Base-by-base conservation (phyloP, 148 eudicot genomes). In the Linanthus parryae region DNA sequence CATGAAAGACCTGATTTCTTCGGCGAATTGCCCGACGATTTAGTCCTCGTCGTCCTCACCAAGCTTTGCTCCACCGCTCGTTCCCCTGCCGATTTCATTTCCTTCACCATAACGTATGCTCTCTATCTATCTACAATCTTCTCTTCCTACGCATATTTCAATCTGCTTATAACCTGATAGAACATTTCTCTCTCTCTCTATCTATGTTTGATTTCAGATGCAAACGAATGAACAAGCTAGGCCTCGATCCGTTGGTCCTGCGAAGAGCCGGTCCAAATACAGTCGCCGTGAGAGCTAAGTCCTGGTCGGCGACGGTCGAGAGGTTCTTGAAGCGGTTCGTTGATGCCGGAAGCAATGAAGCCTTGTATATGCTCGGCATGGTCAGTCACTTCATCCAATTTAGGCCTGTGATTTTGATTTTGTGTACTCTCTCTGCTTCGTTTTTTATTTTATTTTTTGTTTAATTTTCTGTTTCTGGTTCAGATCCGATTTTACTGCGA, bases 401-500 rank as follows among this genome's bases (percentile, higher is more conserved):
- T 13, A 35, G 14, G 17, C 15, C 48, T 15, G 17, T 37, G 17
- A 8, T 48, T 13, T n/a, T 2, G 8, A 5, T 31, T 10, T 31
- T 10, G 5, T 31, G 5, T 10, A 4, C 5, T 10, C 5, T 16
- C 0, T 54, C 3, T 37, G n/a, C 15, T 26, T 12, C 21, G 18
- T 13, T 19, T 15, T 8, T 55, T 18, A 16, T 37, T 40, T 28
- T 12, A 16, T 26, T 6, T 0, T n/a, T 2, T 21, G 37, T 1
- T 24, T 19, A 33, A 14, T 23, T 29, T 14, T 8, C 8, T 50
- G 21, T 27, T 40, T 8, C 52, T 39, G 25, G 7, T 5, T 38
- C 87, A 86, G 95, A 83, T 86, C 53, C 78, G 90, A 1, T 87
- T 87, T 59, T 87, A 83, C 69, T 87, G 95, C 59, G 25, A 75